Conservation (phyloP, 2,329 filamentous ascomycete genomes). For the Aspergillus hiratsukae region DNA sequence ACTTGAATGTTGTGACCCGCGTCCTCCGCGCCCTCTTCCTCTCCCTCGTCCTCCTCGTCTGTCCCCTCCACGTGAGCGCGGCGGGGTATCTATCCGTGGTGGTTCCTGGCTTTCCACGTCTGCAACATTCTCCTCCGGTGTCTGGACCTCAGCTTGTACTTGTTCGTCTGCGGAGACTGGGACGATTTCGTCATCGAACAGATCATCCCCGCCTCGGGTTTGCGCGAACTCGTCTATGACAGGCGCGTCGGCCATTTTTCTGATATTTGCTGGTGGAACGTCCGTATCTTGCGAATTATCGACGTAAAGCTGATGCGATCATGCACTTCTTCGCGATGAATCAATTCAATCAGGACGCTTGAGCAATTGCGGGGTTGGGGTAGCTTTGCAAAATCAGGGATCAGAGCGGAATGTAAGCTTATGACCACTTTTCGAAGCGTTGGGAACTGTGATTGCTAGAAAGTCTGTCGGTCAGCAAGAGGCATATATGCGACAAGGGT, state of each 20-base stretch:
- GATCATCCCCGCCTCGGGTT: conserved; percentile 46
- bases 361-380: neutral
- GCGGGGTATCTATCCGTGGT: conserved; percentile 20
- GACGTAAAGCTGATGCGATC: neutral
- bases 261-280: neutral
- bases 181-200: conserved; percentile 49
- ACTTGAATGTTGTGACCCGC: conserved; percentile 17
- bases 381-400: conserved; percentile 2
- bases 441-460: neutral
- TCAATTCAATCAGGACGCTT: neutral
- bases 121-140: conserved; percentile 11
- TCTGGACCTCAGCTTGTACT: conserved; percentile 15
- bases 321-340: neutral
- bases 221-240: conserved; percentile 47
- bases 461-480: neutral
- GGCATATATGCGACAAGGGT: neutral
- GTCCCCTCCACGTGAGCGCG: conserved; percentile 28
- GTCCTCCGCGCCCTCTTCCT: conserved; percentile 25
- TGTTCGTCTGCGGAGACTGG: conserved; percentile 37
- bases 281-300: neutral
- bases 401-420: conserved; percentile 5
- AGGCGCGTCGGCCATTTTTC: conserved; percentile 12
- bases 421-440: neutral
- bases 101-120: conserved; percentile 13
- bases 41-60: conserved; percentile 29